phyloP scores from a whole-genome alignment of 805 yeast species.

The Komagataella mondaviorum region DNA sequence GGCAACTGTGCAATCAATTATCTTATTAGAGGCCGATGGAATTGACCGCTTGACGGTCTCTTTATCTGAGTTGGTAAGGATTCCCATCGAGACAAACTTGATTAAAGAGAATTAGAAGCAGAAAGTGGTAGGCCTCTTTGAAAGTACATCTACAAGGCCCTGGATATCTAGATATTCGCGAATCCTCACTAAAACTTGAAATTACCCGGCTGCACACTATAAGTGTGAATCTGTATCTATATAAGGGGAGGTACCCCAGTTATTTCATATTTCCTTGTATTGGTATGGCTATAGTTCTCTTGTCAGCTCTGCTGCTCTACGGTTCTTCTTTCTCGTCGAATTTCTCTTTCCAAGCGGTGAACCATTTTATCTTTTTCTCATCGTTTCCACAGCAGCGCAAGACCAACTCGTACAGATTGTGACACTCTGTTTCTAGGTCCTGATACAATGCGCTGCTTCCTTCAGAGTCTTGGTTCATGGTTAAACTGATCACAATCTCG shows the following conservation, averaged over 20 bases:
- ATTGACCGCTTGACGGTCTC: constrained; percentile 81
- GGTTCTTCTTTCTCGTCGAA: neutral
- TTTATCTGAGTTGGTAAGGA: constrained; percentile 41
- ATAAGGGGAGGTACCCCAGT: neutral
- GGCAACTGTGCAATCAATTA: constrained; percentile 85
- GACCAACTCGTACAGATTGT: neutral
- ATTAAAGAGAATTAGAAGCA: neutral
- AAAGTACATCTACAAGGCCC: neutral
- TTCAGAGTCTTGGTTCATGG: neutral
- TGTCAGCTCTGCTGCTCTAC: neutral
- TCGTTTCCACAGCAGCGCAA: neutral
- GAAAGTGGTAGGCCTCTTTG: neutral
- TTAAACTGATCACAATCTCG: neutral
- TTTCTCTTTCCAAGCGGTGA: neutral
- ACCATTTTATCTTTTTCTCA: neutral
- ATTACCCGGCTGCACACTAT: neutral
- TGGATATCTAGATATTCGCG: neutral
- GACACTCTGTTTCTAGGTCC: neutral
- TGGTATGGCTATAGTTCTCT: neutral
- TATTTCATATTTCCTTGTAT: neutral
- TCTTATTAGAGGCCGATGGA: constrained; percentile 79
- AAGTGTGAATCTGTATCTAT: neutral
- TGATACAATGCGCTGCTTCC: neutral
- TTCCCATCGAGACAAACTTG: constrained; percentile 1
- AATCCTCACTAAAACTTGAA: neutral